Base-by-base conservation (phyloP, 2,329 filamentous ascomycete species). In the Laburnicola sp. region DNA sequence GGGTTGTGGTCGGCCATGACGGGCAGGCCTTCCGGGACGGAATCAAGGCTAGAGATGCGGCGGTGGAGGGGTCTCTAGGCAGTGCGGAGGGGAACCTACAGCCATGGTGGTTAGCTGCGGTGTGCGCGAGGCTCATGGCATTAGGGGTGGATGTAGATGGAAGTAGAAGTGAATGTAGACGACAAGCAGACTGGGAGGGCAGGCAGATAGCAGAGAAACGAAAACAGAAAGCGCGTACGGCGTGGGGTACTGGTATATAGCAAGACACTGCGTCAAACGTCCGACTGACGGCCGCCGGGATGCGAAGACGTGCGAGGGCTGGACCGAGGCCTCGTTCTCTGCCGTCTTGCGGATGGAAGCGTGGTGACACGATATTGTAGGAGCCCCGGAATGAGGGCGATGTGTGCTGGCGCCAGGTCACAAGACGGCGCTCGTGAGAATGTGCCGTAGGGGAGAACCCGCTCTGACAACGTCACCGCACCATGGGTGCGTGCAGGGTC, bases 51-150 rank as follows among this genome's bases (percentile, higher is more conserved):
- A 6, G 69, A 68, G 21, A 54, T 65, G 37, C 67, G 68, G 47
- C 68, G 67, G 46, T 70, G 69, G 51, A 60, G 26, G 16, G 32
- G 16, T 51, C 37, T 64, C 65, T 2, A 50, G 26, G 32, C 41
- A 50, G 34, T 62, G 66, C 35, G 62, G 65, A 50, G 64, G 62
- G 0, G 65, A 65, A 48, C 21, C 65, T 70, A 62, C 51, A 57
- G 66, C 64, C 68, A 67, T 69, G 54, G 57, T 49, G 46, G 62
- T 70, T 59, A 71, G 68, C 59, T 53, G 55, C n/a, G n/a, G n/a
- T n/a, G n/a, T n/a, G n/a, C n/a, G n/a, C 28, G 30, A 26, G 31
- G 36, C 36, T 52, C 56, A 59, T 62, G 45, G n/a, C 11, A 21
- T 6, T 49, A 3, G 22, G 21, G 10, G 40, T 23, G 23, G 27